Percentiles rank a stretch among this genome's conserved stretches.
These are phyloP conservation scores for Bipolaris bicolor DNA, from an alignment of 2,329 filamentous ascomycete species.

Conservation along the genomic window DNA sequence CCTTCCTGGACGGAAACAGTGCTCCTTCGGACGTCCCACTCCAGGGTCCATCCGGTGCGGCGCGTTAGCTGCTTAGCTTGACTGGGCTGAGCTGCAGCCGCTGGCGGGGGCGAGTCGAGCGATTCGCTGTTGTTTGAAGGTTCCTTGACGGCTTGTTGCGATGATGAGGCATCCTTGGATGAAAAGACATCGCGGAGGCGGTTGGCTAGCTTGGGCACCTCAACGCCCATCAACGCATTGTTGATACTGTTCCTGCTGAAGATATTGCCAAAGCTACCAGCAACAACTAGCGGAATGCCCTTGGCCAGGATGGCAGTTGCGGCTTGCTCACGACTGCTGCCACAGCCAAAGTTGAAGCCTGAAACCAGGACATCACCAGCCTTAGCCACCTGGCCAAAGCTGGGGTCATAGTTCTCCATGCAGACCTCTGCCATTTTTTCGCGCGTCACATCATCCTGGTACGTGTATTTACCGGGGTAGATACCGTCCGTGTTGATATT, in stretches of 20 bases:
- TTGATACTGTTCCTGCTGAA: slow-evolving; percentile 81
- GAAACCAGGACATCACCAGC: slow-evolving; percentile 80
- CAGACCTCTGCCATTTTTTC: slow-evolving; percentile 87
- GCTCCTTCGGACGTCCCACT: slow-evolving; percentile 79
- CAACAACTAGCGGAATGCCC: slow-evolving; percentile 78
- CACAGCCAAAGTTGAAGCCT: slow-evolving; percentile 89
- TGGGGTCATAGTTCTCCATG: slow-evolving; percentile 90
- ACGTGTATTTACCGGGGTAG: slow-evolving; percentile 90
- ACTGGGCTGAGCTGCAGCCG: slow-evolving; percentile 43
- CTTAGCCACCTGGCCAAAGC: slow-evolving; percentile 69
- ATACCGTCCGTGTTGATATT: slow-evolving; percentile 94
- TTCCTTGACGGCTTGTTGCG: slow-evolving; percentile 55
- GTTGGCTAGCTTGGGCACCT: slow-evolving; percentile 70
- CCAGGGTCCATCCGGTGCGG: slow-evolving; percentile 81
- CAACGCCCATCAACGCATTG: slow-evolving; percentile 75
- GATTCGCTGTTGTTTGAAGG: slow-evolving; percentile 58
- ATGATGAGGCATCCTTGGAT: slow-evolving; percentile 26
- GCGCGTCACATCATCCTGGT: slow-evolving; percentile 79
- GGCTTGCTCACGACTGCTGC: slow-evolving; percentile 81
- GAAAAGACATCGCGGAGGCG: slow-evolving; percentile 68
- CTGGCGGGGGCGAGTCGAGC: slow-evolving; percentile 56
- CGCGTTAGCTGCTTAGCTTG: slow-evolving; percentile 66
- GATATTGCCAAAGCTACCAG: slow-evolving; percentile 83
- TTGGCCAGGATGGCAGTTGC: slow-evolving; percentile 86
- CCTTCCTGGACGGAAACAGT: slow-evolving; percentile 75